phyloP scores from a whole-genome alignment of 495 filamentous ascomycete species.

The Penicillium parvum region DNA sequence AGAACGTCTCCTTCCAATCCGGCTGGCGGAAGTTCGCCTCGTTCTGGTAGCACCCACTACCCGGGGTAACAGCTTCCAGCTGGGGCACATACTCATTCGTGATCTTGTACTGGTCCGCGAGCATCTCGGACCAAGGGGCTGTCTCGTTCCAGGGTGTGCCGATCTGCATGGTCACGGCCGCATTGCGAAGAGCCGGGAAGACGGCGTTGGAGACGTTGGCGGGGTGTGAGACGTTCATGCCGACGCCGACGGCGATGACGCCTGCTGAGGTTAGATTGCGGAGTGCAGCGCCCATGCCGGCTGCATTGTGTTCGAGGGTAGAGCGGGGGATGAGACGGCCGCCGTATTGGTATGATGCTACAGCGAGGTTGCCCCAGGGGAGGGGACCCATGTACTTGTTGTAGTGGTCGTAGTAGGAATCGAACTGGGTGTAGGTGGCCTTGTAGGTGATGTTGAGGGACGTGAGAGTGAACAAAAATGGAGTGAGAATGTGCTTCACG shows the following conservation, averaged over 20 bases:
- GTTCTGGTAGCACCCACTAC: slow-evolving; percentile 36
- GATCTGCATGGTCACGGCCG: slow-evolving; percentile 45
- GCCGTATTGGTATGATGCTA: slow-evolving; percentile 50
- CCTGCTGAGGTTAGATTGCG: slow-evolving; percentile 38
- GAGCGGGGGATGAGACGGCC: slow-evolving; percentile 55
- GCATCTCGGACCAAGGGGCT: slow-evolving; percentile 40
- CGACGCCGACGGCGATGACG: slow-evolving; percentile 43
- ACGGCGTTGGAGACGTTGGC: slow-evolving; percentile 49
- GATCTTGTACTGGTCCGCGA: slow-evolving; percentile 34
- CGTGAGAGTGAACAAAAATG: slow-evolving; percentile 28
- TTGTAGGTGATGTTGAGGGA: slow-evolving; percentile 26
- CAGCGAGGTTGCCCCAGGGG: slow-evolving; percentile 37
- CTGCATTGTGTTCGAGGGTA: slow-evolving; percentile 43
- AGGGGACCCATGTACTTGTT: slow-evolving; percentile 36
- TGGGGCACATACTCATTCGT: slow-evolving; percentile 41
- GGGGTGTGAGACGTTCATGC: slow-evolving; percentile 35
- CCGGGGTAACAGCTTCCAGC: slow-evolving; percentile 41
- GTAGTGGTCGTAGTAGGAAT: slow-evolving; percentile 49
- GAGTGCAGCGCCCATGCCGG: slow-evolving; percentile 32
- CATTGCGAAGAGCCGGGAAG: slow-evolving; percentile 51
- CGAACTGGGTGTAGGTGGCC: slow-evolving; percentile 25
- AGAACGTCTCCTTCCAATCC: slow-evolving; percentile 52
- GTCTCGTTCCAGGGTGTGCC: slow-evolving; percentile 40
- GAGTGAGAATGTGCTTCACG: slow-evolving; percentile 25
- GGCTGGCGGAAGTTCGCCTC: slow-evolving; percentile 48